Evolutionary conservation across 2,329 filamentous ascomycete species (phyloP), one percentile per base, ranked within the genome.

Genomic region (Scolecobasidium constrictum): DNA sequence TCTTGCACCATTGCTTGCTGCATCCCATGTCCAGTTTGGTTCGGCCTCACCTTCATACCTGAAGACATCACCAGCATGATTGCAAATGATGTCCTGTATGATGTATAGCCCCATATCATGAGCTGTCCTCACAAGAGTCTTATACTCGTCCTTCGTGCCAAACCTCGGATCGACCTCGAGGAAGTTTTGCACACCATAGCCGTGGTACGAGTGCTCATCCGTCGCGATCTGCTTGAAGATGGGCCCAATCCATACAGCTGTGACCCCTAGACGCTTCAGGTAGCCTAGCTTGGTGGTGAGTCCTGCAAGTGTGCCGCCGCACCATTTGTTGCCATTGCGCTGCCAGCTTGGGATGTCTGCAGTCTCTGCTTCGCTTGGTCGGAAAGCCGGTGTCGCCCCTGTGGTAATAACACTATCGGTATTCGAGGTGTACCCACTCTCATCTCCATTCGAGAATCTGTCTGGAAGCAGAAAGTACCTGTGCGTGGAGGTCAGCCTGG

Each of bases 41-140:
- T 40, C 16, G 5, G 9, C 12, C 9, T 31, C 26, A 9, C 26
- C 26, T 4, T 46, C 31, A 19, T 46, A 46, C 12, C 18, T 17
- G 13, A 43, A 46, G 13, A 46, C 43, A 23, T 46, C 35, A 17
- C 40, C 43, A 15, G 40, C 7, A 35, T 48, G 52, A 35, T 55
- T 53, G 20, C 48, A 35, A 26, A 54, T 52, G 19, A 54, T 50
- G 28, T 54, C 52, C 11, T 53, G 44, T 22, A 54, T 47, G 3
- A 54, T 46, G 26, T 50, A 52, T 5, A 54, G 49, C 2, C 45
- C 48, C 20, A 48, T 21, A 13, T 41, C 39, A 31, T 54, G 52
- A 13, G 51, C 52, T 13, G 26, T 43, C 34, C 46, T 28, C 5
- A 53, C 52, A 11, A 54, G 42, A 3, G 49, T 43, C n/a, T 45